phyloP scores from a whole-genome alignment of 768 basidiomycete species.

The Phylloporus arenicola region DNA sequence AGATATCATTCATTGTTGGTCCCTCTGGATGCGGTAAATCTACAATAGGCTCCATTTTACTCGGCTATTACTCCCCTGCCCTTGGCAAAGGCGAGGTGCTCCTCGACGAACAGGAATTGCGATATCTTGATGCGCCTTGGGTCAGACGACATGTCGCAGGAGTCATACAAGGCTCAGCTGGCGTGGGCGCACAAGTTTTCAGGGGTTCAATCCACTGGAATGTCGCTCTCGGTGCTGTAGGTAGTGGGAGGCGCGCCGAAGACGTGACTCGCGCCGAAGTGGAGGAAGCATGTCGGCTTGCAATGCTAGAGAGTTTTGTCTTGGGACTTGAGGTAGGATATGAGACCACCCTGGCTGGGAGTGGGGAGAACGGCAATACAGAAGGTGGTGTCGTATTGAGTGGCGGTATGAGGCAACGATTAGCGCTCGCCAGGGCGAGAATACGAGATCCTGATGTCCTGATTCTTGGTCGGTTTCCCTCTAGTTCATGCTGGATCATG shows the following conservation, averaged over 20 bases:
- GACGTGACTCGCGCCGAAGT: conserved; percentile 66
- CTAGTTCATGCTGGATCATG: not conserved
- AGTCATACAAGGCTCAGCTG: conserved; percentile 72
- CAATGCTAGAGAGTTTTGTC: conserved; percentile 85
- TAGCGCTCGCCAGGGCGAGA: conserved; percentile 84
- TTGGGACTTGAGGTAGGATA: conserved; percentile 82
- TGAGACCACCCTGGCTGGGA: conserved; percentile 57
- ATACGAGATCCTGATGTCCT: conserved; percentile 83
- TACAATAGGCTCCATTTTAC: conserved; percentile 57
- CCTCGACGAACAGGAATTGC: conserved; percentile 78
- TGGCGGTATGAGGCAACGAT: conserved; percentile 87
- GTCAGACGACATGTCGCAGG: conserved; percentile 64
- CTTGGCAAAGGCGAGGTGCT: conserved; percentile 52
- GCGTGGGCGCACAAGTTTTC: conserved; percentile 44
- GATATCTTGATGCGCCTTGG: conserved; percentile 68
- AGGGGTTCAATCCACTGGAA: conserved; percentile 82
- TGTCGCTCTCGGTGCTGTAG: conserved; percentile 70
- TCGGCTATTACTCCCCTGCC: conserved; percentile 68
- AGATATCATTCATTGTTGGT: conserved; percentile 78
- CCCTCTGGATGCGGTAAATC: conserved; percentile 76
- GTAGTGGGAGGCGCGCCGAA: conserved; percentile 37
- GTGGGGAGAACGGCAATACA: conserved; percentile 37
- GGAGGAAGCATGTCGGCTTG: conserved; percentile 73
- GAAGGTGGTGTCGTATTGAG: conserved; percentile 68
- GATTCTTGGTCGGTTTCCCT: conserved; percentile 69